Evolutionary conservation across 139 green algal genomes (phyloP).

Genomic region (Mychonastes homosphaera): DNA sequence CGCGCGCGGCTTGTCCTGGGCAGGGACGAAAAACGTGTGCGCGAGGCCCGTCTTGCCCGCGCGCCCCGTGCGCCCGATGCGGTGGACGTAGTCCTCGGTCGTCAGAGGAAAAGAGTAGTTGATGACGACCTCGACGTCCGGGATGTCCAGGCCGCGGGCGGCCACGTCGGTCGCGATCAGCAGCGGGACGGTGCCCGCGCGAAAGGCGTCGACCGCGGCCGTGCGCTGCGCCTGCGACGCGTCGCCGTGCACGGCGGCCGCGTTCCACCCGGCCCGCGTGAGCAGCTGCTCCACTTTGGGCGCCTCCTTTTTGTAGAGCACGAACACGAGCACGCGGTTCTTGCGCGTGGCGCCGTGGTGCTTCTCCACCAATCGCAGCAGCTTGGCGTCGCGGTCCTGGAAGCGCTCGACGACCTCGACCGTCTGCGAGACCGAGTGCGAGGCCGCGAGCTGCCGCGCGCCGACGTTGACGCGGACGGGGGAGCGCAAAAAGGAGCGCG

Average conservation of each 20-base stretch:
- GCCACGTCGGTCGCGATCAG: conserved; percentile 84
- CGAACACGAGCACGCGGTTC: conserved; percentile 89
- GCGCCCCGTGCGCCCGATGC: conserved; percentile 88
- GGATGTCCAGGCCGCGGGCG: conserved; percentile 80
- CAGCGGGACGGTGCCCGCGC: conserved; percentile 44
- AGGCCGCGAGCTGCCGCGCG: conserved; percentile 74
- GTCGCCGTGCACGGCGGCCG: conserved; percentile 79
- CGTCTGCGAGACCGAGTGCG: conserved; percentile 72
- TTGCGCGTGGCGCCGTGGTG: conserved; percentile 63
- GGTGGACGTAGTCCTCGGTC: conserved; percentile 96
- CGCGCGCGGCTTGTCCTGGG: conserved; percentile 19
- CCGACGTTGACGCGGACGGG: conserved; percentile 53
- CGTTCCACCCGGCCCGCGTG: conserved; percentile 56
- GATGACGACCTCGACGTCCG: conserved; percentile 84
- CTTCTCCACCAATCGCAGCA: conserved; percentile 67
- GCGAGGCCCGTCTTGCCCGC: conserved; percentile 80
- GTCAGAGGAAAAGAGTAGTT: conserved; percentile 97
- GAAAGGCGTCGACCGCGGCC: conserved; percentile 73
- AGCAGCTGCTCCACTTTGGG: conserved; percentile 67
- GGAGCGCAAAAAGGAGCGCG: conserved; percentile 67
- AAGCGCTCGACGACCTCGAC: conserved; percentile 85
- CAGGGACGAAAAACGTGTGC: conserved; percentile 79
- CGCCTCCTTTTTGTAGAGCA: conserved; percentile 97
- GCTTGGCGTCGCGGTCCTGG: conserved; percentile 39
- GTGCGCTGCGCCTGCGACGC: conserved; percentile 69